These are phyloP conservation scores for Tylopilus vinaceipallidus DNA, from an alignment of 768 basidiomycete genomes.

Conservation along the genomic window DNA sequence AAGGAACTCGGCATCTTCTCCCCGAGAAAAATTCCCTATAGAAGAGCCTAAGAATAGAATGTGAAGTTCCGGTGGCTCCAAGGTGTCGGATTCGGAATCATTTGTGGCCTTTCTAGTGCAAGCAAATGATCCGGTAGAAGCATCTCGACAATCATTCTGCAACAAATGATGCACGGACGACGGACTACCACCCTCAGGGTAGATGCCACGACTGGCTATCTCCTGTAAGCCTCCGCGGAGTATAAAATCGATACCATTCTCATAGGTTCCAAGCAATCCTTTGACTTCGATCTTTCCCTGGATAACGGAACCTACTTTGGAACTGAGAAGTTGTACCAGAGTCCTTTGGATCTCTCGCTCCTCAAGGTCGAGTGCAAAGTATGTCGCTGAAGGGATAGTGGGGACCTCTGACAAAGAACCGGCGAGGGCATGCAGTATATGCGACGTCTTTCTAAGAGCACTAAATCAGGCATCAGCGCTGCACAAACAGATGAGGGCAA, in stretches of 20 bases:
- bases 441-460: slow-evolving; percentile 85
- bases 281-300: slow-evolving; percentile 73
- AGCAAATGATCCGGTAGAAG: slow-evolving; percentile 40
- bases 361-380: slow-evolving; percentile 94
- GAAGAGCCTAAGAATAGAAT: slow-evolving; percentile 91
- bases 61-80: slow-evolving; percentile 65
- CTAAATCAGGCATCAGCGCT: slow-evolving; percentile 38
- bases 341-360: slow-evolving; percentile 81
- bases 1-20: slow-evolving; percentile 71
- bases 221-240: slow-evolving; percentile 37
- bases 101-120: slow-evolving; percentile 20
- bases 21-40: slow-evolving; percentile 83
- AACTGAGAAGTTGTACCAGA: slow-evolving; percentile 60
- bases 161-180: slow-evolving; percentile 9
- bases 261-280: slow-evolving; percentile 90
- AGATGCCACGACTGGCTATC: slow-evolving; percentile 5
- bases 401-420: slow-evolving; percentile 40
- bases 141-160: slow-evolving; percentile 22
- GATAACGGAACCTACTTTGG: slow-evolving; percentile 59
- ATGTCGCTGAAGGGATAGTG: slow-evolving; percentile 57
- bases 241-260: slow-evolving; percentile 82
- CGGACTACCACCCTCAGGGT: not conserved
- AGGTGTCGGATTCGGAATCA: slow-evolving; percentile 42
- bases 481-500: not conserved
- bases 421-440: slow-evolving; percentile 73